Percentiles rank a stretch among this genome's conserved stretches.
These are phyloP conservation scores for Hevea brasiliensis DNA, from an alignment of 345 rosid species.

Conservation along the genomic window DNA sequence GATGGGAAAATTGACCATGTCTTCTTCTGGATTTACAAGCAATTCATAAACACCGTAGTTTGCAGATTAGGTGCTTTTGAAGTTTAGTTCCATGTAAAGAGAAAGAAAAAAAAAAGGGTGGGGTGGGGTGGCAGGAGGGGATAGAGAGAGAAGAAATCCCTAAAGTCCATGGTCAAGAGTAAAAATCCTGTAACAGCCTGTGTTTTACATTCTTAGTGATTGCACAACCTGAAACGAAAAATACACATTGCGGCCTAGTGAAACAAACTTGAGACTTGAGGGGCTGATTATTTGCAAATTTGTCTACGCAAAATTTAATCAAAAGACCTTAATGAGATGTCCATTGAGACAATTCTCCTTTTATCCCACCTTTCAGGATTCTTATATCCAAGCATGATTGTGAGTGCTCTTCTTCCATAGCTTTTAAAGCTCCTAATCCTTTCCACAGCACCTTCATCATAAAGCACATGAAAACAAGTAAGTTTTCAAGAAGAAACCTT, in stretches of 20 bases:
- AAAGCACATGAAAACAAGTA: not conserved
- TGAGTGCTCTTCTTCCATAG: not conserved
- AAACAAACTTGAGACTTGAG: not conserved
- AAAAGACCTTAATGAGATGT: not conserved
- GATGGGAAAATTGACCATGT: not conserved
- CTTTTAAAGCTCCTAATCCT: conserved; percentile 11
- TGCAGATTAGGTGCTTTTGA: not conserved
- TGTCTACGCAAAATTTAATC: not conserved
- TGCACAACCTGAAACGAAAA: not conserved
- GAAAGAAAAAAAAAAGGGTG: no score
- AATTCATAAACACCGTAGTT: not conserved
- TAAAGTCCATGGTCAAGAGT: not conserved
- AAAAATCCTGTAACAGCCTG: not conserved
- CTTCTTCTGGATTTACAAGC: no score
- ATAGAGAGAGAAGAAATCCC: not conserved
- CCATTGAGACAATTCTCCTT: not conserved
- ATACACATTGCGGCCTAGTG: not conserved
- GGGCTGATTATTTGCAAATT: not conserved
- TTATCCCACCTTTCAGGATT: not conserved
- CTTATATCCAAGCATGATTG: not conserved
- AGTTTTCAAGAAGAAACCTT: not conserved
- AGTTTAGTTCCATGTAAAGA: no score
- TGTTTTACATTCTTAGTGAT: not conserved
- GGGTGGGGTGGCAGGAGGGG: no score
- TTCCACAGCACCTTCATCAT: conserved; percentile 29